These are phyloP conservation scores for Oryza officinalis DNA, from an alignment of 176 grass and related monocot species.

Conservation along the genomic window DNA sequence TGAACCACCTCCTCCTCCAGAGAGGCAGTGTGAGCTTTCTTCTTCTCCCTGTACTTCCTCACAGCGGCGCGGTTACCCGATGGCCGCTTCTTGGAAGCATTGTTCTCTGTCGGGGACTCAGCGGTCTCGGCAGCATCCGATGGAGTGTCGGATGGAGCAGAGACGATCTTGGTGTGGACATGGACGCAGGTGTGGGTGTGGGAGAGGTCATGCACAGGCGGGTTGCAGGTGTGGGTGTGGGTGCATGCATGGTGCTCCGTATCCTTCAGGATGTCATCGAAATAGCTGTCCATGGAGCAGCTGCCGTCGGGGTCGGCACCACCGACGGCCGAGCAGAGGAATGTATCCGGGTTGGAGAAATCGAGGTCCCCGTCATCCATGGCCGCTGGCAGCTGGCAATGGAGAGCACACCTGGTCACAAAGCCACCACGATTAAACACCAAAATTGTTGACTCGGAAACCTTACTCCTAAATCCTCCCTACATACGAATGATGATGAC, in stretches of 20 bases:
- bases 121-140: constrained; percentile 36
- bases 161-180: constrained; percentile 73
- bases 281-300: constrained; percentile 75
- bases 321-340: constrained; percentile 22
- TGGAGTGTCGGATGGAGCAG: constrained; percentile 35
- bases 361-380: constrained; percentile 74
- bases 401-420: not conserved
- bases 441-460: not conserved
- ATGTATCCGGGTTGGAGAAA: constrained; percentile 64
- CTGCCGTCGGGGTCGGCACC: constrained; percentile 36
- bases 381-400: not conserved
- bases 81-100: constrained; percentile 46
- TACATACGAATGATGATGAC: not conserved
- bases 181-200: constrained; percentile 84
- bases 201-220: constrained; percentile 46
- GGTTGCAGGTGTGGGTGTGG: constrained; percentile 87
- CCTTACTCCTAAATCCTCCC: not conserved
- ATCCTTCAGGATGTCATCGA: constrained; percentile 62
- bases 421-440: not conserved
- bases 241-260: constrained; percentile 63
- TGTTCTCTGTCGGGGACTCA: constrained; percentile 39
- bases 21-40: constrained; percentile 57
- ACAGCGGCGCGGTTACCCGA: constrained; percentile 63
- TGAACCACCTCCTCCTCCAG: constrained; percentile 61
- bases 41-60: constrained; percentile 79